A percentile compares a stretch with the other conserved stretches of the same genome.
Evolutionary conservation across 441 rosid species (phyloP).

Genomic region (Gossypium davidsonii): DNA sequence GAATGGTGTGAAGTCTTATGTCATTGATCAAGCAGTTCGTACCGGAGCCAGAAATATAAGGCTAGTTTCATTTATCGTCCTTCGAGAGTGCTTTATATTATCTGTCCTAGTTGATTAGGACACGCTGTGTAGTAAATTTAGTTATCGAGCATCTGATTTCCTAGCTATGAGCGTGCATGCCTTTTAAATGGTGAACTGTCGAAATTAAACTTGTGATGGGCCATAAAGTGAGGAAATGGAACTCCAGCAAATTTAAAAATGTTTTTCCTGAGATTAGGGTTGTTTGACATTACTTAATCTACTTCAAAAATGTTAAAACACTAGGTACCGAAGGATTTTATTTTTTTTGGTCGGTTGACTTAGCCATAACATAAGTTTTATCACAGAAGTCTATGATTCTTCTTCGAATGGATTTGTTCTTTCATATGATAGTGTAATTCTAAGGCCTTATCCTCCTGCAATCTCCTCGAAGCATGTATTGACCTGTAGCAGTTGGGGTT

Average conservation of each 20-base stretch:
- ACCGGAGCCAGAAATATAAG: slow-evolving; percentile 8
- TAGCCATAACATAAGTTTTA: no score
- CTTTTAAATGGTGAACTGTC: background rate
- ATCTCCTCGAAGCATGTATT: background rate
- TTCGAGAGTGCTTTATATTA: background rate
- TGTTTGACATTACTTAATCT: no score
- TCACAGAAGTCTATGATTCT: no score
- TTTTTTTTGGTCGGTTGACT: no score
- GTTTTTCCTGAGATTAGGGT: no score
- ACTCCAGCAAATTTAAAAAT: no score
- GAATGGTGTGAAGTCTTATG: slow-evolving; percentile 6
- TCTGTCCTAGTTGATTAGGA: background rate
- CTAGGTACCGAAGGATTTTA: no score
- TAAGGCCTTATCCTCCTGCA: no score
- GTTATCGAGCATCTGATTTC: background rate
- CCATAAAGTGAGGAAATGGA: no score
- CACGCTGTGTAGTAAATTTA: background rate
- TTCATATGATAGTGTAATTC: no score
- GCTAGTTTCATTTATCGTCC: background rate
- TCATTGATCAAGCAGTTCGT: slow-evolving; percentile 13
- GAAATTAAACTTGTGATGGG: background rate
- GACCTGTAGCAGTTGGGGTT: background rate
- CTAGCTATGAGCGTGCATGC: background rate
- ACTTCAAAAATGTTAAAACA: no score
- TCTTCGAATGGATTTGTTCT: no score